Evolutionary conservation across 768 basidiomycete species (phyloP).

Genomic region (Boletus fagicola): DNA sequence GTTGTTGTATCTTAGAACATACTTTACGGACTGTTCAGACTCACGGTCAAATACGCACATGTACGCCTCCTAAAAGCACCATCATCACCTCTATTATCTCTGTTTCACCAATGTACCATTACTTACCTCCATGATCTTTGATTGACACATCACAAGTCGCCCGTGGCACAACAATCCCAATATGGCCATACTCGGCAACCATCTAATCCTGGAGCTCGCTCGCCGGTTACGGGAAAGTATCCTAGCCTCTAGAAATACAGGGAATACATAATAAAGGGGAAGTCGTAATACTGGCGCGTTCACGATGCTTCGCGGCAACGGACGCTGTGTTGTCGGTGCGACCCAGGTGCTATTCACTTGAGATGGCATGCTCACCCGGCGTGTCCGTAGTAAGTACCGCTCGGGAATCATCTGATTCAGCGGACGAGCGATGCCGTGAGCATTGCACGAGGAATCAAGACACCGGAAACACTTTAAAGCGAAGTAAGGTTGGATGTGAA

Average conservation of each 20-base stretch:
- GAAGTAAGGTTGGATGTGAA: neutral
- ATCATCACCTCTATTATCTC: neutral
- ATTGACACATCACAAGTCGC: neutral
- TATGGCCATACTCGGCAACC: neutral
- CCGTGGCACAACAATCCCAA: neutral
- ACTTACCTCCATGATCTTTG: neutral
- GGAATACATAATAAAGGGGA: neutral
- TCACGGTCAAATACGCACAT: neutral
- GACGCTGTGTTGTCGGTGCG: neutral
- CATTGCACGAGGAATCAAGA: neutral
- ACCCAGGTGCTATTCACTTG: neutral
- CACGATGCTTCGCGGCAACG: conserved; percentile 5
- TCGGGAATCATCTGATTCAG: neutral
- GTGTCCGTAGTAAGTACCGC: neutral
- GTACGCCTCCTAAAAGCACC: neutral
- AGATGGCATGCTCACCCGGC: neutral
- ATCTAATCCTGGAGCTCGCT: neutral
- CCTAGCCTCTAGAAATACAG: neutral
- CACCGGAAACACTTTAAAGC: neutral
- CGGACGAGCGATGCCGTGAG: neutral
- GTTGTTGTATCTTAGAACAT: neutral
- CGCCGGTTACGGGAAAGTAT: neutral
- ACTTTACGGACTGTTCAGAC: neutral
- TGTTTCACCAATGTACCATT: neutral
- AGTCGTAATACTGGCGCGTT: too few species aligned